Conservation (phyloP, 345 rosid genomes). For the Fremontodendron californicum region DNA sequence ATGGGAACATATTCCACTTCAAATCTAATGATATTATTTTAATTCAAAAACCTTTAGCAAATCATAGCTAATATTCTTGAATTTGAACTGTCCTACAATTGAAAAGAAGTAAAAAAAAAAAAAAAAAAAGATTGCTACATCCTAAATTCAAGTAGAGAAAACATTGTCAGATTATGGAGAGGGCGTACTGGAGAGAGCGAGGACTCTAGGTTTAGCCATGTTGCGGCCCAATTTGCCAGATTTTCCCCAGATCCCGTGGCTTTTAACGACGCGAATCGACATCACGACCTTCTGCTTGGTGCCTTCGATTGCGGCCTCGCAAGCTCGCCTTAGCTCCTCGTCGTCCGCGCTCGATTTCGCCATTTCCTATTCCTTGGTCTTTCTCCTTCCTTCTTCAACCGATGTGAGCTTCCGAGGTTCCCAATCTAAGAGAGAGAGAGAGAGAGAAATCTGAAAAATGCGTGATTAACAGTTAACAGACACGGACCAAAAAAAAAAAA, state of each 20-base stretch:
- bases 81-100: not conserved
- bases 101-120: not conserved
- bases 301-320: conserved; percentile 91
- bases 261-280: conserved; percentile 96
- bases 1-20: not conserved
- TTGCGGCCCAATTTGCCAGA: conserved; percentile 82
- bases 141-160: not conserved
- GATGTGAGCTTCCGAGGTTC: conserved; percentile 7
- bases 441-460: not conserved
- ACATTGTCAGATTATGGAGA: not conserved
- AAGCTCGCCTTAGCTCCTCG: conserved; percentile 85
- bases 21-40: not conserved
- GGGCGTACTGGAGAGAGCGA: conserved; percentile 71
- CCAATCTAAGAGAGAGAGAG: not conserved
- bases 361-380: conserved; percentile 36
- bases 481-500: conserved; percentile 4
- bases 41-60: not conserved
- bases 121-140: not conserved
- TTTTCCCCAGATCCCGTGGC: conserved; percentile 94
- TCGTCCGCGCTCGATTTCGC: conserved; percentile 99
- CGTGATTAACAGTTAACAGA: conserved; percentile 18
- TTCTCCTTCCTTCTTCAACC: conserved; percentile 10
- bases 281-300: conserved; percentile 79
- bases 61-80: not conserved
- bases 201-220: conserved; percentile 98